Conservation (phyloP, 331 rosid species). For the Spiraea crenata region DNA sequence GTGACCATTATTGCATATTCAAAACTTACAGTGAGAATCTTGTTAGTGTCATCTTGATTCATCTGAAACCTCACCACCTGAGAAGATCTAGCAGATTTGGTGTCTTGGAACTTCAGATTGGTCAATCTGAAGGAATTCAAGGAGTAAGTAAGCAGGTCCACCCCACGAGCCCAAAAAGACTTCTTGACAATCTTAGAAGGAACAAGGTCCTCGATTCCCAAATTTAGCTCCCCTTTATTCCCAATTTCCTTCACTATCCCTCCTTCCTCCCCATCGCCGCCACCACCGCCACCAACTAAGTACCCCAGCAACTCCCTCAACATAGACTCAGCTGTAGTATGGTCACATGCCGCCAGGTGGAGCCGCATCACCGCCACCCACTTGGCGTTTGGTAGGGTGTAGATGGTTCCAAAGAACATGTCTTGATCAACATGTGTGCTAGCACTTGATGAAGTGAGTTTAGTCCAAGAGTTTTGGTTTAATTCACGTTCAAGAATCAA, state of each 20-base stretch:
- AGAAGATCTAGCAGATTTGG: slow-evolving; percentile 32
- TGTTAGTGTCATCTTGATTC: slow-evolving; percentile 31
- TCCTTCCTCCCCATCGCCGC: slow-evolving; percentile 5
- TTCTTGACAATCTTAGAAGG: slow-evolving; percentile 36
- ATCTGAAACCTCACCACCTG: slow-evolving; percentile 54
- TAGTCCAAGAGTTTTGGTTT: slow-evolving; percentile 41
- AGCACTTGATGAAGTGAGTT: neutral
- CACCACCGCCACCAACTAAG: slow-evolving; percentile 9
- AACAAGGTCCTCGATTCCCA: slow-evolving; percentile 51
- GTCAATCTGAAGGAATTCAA: slow-evolving; percentile 41
- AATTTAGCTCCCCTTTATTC: slow-evolving; percentile 12
- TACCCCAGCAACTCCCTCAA: slow-evolving; percentile 37
- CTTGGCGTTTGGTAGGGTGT: slow-evolving; percentile 24
- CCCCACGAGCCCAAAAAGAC: slow-evolving; percentile 44
- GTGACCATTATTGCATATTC: neutral
- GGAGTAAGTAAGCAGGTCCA: slow-evolving; percentile 54
- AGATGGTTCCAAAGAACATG: slow-evolving; percentile 39
- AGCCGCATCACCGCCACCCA: slow-evolving; percentile 42
- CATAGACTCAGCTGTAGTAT: slow-evolving; percentile 48
- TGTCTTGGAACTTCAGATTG: slow-evolving; percentile 48
- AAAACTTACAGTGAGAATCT: slow-evolving; percentile 41
- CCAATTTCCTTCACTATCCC: neutral
- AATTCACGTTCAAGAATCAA: slow-evolving; percentile 49
- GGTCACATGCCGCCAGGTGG: slow-evolving; percentile 57
- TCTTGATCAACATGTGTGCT: slow-evolving; percentile 7